Percentiles rank a stretch among this genome's conserved stretches.
phyloP scores from a whole-genome alignment of 805 yeast species.

The Gaillardinia entomophila region DNA sequence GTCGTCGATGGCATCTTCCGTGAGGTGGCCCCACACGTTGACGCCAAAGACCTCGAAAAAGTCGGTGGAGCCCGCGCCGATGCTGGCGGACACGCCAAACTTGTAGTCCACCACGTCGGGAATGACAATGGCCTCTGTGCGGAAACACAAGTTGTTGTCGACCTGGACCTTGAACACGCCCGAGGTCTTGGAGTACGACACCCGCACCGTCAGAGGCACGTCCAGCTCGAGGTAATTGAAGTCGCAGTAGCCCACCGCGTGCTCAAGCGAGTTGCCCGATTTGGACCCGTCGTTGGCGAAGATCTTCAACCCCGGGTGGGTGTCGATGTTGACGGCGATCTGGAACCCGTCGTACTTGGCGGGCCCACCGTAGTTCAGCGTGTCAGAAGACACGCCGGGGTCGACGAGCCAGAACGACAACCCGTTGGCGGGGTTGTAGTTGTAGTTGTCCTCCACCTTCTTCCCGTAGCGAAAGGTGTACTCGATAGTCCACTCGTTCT shows the following conservation, averaged over 20 bases:
- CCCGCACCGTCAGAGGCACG: conserved; percentile 65
- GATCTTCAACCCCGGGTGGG: conserved; percentile 50
- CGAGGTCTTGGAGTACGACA: conserved; percentile 46
- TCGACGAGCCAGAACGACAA: conserved; percentile 53
- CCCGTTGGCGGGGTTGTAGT: conserved; percentile 41
- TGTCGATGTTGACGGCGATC: conserved; percentile 46
- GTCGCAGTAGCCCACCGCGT: conserved; percentile 51
- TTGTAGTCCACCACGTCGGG: conserved; percentile 32
- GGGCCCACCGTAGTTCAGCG: conserved; percentile 50
- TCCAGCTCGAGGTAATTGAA: conserved; percentile 59
- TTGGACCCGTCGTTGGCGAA: conserved; percentile 55
- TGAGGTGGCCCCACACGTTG: conserved; percentile 47
- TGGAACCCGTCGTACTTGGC: conserved; percentile 57
- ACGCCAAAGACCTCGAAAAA: conserved; percentile 60
- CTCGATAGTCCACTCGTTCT: conserved; percentile 51
- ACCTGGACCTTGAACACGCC: conserved; percentile 58
- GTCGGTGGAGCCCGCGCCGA: conserved; percentile 35
- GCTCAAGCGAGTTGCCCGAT: conserved; percentile 20
- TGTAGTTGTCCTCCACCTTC: conserved; percentile 17
- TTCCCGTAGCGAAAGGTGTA: conserved; percentile 55
- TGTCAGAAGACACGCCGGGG: conserved; percentile 9
- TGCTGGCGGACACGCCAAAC: conserved; percentile 50
- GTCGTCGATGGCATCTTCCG: conserved; percentile 52
- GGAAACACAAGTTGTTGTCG: conserved; percentile 67
- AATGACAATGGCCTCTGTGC: conserved; percentile 49